Percentiles rank a stretch among this genome's conserved stretches.
phyloP scores from a whole-genome alignment of 1,284 basidiomycete species.

The Kwoniella shivajii region DNA sequence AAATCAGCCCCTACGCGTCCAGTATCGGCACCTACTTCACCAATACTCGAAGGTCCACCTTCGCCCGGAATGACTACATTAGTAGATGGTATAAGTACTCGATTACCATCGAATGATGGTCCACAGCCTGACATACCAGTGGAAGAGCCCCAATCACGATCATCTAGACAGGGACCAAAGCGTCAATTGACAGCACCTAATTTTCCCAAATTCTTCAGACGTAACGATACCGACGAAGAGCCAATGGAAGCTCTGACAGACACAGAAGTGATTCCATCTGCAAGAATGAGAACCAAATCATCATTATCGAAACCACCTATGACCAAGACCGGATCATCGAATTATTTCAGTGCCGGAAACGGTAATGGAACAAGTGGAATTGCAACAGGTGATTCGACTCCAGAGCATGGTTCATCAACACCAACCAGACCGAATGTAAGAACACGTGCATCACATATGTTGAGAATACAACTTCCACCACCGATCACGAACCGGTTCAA shows the following conservation, averaged over 20 bases:
- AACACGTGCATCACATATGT: slow-evolving; percentile 17
- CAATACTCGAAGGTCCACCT: slow-evolving; percentile 12
- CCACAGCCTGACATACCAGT: not conserved
- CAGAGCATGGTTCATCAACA: slow-evolving; percentile 6
- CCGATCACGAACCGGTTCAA: slow-evolving; percentile 39
- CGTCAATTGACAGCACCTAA: slow-evolving; percentile 25
- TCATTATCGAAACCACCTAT: slow-evolving; percentile 6
- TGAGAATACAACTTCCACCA: slow-evolving; percentile 38
- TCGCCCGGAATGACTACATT: slow-evolving; percentile 22
- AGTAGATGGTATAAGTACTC: slow-evolving; percentile 12
- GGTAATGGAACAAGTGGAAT: not conserved
- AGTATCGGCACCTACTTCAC: slow-evolving; percentile 22
- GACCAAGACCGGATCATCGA: not conserved
- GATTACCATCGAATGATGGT: slow-evolving; percentile 16
- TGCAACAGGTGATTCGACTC: not conserved
- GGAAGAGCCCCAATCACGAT: not conserved
- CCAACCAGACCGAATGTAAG: slow-evolving; percentile 18
- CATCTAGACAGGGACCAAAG: not conserved
- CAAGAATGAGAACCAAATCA: not conserved
- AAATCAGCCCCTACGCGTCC: slow-evolving; percentile 13
- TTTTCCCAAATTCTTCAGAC: slow-evolving; percentile 23
- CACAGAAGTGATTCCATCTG: slow-evolving; percentile 10
- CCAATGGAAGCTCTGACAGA: slow-evolving; percentile 14
- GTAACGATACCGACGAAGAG: slow-evolving; percentile 12
- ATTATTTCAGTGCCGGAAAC: not conserved